These are phyloP conservation scores for Metschnikowia lochheadii DNA, from an alignment of 805 yeast species.

Conservation along the genomic window DNA sequence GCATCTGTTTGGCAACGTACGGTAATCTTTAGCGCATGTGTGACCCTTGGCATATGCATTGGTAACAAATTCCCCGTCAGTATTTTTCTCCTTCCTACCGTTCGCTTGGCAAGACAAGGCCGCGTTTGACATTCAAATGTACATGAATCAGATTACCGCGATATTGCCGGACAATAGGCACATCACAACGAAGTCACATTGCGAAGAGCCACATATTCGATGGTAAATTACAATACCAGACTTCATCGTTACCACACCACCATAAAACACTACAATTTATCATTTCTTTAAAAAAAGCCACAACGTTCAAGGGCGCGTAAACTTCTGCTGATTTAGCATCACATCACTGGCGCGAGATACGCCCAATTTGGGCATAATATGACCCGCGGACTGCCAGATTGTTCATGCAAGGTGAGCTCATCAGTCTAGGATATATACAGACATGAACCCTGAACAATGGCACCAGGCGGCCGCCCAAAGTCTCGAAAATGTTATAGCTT, in stretches of 20 bases:
- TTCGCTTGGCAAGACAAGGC: neutral
- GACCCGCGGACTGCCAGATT: constrained; percentile 1
- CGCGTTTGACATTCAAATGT: neutral
- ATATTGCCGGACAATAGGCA: neutral
- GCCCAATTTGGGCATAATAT: constrained; percentile 1
- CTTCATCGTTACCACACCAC: too few species aligned
- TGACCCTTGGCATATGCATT: neutral
- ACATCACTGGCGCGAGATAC: neutral
- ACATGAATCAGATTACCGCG: neutral
- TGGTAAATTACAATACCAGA: neutral
- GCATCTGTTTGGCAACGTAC: too few species aligned
- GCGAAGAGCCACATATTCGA: neutral
- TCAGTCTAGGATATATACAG: neutral
- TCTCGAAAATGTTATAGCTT: neutral
- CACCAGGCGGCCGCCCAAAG: neutral
- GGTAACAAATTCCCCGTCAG: too few species aligned
- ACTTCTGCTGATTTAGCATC: neutral
- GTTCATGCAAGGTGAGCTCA: constrained; percentile 2
- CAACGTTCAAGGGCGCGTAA: neutral
- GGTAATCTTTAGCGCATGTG: neutral
- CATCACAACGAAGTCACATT: neutral
- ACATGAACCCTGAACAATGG: neutral
- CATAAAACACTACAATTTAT: too few species aligned
- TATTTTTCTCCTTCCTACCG: neutral
- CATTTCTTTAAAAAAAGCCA: neutral